Base-by-base conservation (phyloP, 2,329 filamentous ascomycete genomes). In the Aspergillus fischeri region DNA sequence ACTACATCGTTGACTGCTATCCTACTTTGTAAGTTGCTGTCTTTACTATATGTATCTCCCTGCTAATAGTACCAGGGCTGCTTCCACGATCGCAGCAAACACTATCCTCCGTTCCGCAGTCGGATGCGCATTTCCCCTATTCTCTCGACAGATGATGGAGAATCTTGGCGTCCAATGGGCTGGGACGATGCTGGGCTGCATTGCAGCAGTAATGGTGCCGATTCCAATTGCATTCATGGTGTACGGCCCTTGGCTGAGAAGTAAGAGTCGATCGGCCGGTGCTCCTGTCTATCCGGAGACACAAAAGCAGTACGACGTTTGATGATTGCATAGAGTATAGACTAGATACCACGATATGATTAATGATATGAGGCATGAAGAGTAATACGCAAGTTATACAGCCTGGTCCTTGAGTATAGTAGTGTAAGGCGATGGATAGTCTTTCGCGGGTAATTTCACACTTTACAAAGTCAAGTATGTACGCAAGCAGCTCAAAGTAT, bases 1-100 rank as follows among this genome's bases (percentile, higher is more conserved):
- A 74, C 55, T 74, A 77, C 44, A 57, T 77, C 25, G 67, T 77
- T 5, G 75, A 77, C 54, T 72, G 73, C 3, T 77, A 77, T 56
- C 66, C 75, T 11, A 71, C 67, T 4, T 60, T 77, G 75, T 77
- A 63, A 65, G 74, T 67, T 42, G 2, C 10, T 21, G 3, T 4
- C 10, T 27, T 14, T n/a, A 8, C 5, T 5, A 6, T n/a, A 11
- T 25, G n/a, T 14, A 20, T 17, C 17, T 25, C 3, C 4, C 2
- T 10, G 8, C 59, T 61, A 53, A 61, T 28, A 0, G 14, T 5
- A 24, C 2, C 48, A 76, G 73, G 24, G 73, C 73, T 6, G 73
- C 74, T 3, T 76, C 74, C 17, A 67, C 72, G 0, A 71, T 76
- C 17, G 73, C 74, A 1, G 73, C 74, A 3, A 76, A 75, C 47